Conservation (phyloP, 106 monocot species). For the Cymbidium sinense region DNA sequence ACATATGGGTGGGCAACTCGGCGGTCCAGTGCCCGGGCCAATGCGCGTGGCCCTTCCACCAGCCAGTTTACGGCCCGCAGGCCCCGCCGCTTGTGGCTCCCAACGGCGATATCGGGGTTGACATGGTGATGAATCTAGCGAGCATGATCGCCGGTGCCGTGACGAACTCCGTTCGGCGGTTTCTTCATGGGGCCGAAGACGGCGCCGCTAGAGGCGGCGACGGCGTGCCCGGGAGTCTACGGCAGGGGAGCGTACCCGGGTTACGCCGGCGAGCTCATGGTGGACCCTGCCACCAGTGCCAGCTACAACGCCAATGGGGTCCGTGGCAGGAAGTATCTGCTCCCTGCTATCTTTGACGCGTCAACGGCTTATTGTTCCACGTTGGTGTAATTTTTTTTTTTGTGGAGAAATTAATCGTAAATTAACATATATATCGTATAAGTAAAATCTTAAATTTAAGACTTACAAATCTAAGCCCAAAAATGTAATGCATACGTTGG, state of each 20-base stretch:
- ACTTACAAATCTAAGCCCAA: no score
- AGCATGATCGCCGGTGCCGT: conserved; percentile 23
- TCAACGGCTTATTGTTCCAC: conserved; percentile 8
- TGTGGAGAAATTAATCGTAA: neutral
- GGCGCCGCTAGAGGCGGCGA: conserved; percentile 22
- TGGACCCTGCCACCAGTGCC: conserved; percentile 15
- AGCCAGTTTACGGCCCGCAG: conserved; percentile 28
- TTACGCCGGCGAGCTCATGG: conserved; percentile 18
- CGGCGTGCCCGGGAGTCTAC: conserved; percentile 27
- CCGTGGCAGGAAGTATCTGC: conserved; percentile 18
- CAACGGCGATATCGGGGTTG: conserved; percentile 25
- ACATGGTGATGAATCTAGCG: conserved; percentile 31
- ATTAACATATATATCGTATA: no score
- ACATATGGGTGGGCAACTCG: conserved; percentile 31
- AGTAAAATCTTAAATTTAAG: no score
- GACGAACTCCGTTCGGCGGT: conserved; percentile 34
- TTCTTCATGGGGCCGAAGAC: conserved; percentile 18
- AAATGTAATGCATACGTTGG: no score
- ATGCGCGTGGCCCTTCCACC: conserved; percentile 26
- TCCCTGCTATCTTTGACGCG: conserved; percentile 21
- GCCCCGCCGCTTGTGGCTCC: conserved; percentile 19
- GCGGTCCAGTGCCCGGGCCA: conserved; percentile 21
- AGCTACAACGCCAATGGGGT: conserved; percentile 22
- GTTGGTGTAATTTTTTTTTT: conserved; percentile 4
- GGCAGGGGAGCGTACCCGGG: conserved; percentile 27